Conservation (phyloP, 2,329 filamentous ascomycete species). For the Aspergillus fructus region DNA sequence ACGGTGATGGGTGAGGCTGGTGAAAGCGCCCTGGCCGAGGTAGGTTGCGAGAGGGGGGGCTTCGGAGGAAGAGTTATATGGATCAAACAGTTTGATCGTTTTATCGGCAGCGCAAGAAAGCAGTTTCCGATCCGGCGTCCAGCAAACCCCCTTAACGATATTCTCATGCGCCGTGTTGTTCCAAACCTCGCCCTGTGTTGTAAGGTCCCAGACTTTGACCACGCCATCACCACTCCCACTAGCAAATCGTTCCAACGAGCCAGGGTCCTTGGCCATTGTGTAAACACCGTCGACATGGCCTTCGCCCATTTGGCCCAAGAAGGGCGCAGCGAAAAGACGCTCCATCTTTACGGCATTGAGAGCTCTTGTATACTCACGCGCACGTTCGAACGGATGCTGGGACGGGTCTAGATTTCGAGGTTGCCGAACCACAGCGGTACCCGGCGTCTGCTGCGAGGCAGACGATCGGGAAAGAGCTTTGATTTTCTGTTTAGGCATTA, state of each 20-base stretch:
- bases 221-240: constrained; percentile 89
- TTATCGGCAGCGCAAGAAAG: constrained; percentile 84
- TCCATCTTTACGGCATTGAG: constrained; percentile 88
- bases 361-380: constrained; percentile 77
- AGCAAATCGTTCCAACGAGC: constrained; percentile 70
- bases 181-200: constrained; percentile 71
- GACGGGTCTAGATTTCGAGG: constrained; percentile 69
- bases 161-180: constrained; percentile 84
- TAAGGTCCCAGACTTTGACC: constrained; percentile 88
- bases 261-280: constrained; percentile 75
- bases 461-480: constrained; percentile 52
- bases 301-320: constrained; percentile 79
- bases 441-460: constrained; percentile 49
- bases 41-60: constrained; percentile 78
- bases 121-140: constrained; percentile 81
- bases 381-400: constrained; percentile 86
- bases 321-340: constrained; percentile 84
- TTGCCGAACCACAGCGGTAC: constrained; percentile 45
- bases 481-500: constrained; percentile 49
- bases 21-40: constrained; percentile 80
- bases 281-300: constrained; percentile 93
- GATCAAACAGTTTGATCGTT: constrained; percentile 87
- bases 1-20: constrained; percentile 78
- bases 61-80: constrained; percentile 70
- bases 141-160: constrained; percentile 86